Conservation (phyloP, 768 basidiomycete species). For the Paxillus ammoniavirescens region DNA sequence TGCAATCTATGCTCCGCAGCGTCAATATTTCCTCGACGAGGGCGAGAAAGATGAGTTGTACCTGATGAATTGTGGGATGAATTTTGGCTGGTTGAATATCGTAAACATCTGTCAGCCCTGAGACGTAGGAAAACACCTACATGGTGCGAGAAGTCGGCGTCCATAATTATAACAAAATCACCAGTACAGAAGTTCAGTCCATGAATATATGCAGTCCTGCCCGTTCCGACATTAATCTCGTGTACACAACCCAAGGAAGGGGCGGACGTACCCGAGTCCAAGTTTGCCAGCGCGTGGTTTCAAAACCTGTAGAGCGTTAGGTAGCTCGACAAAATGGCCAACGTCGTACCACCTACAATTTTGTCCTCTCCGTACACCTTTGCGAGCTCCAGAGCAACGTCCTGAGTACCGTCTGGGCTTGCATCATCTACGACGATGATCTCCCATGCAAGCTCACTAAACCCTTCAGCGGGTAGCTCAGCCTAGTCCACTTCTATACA, state of each 20-base stretch:
- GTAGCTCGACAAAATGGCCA: not conserved
- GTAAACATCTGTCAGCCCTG: slow-evolving; percentile 3
- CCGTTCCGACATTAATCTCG: not conserved
- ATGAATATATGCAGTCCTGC: slow-evolving; percentile 89
- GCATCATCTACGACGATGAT: slow-evolving; percentile 91
- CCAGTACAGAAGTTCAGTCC: slow-evolving; percentile 87
- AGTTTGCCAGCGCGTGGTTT: slow-evolving; percentile 89
- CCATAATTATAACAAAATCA: slow-evolving; percentile 96
- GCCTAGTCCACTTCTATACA: not conserved
- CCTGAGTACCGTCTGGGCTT: slow-evolving; percentile 90
- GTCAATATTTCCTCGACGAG: slow-evolving; percentile 4
- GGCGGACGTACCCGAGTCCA: slow-evolving; percentile 71
- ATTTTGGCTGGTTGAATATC: slow-evolving; percentile 69
- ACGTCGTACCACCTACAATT: slow-evolving; percentile 49
- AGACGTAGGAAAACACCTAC: slow-evolving; percentile 43
- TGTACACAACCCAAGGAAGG: not conserved
- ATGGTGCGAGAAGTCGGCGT: slow-evolving; percentile 95
- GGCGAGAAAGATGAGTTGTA: slow-evolving; percentile 24
- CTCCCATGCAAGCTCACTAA: slow-evolving; percentile 78
- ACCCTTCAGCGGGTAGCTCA: slow-evolving; percentile 14
- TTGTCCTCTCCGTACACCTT: slow-evolving; percentile 79
- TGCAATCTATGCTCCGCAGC: slow-evolving; percentile 53
- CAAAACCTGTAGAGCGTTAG: slow-evolving; percentile 51
- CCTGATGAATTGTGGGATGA: slow-evolving; percentile 91
- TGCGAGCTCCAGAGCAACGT: slow-evolving; percentile 80